These are phyloP conservation scores for Cercospora sp. DNA, from an alignment of 2,329 filamentous ascomycete genomes.

Conservation along the genomic window DNA sequence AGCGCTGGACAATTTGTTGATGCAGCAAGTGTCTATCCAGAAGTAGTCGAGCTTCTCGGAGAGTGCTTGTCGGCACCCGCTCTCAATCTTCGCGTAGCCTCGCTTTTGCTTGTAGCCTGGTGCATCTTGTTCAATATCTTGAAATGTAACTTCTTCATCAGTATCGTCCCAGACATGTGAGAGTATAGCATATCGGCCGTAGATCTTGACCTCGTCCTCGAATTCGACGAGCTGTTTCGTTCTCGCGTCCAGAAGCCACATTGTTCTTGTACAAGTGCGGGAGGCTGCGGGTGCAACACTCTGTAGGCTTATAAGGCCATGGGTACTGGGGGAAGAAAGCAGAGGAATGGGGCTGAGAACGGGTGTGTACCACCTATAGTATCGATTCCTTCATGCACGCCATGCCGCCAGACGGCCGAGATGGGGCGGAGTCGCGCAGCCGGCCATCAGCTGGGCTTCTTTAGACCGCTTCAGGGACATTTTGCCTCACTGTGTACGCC, in stretches of 20 bases:
- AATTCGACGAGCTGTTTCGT: slow-evolving; percentile 22
- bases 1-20: slow-evolving; percentile 40
- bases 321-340: neutral
- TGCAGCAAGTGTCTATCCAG: slow-evolving; percentile 47
- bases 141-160: slow-evolving; percentile 29
- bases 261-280: slow-evolving; percentile 5
- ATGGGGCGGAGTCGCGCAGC: slow-evolving; percentile 3
- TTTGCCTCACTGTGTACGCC: neutral
- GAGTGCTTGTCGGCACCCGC: slow-evolving; percentile 23
- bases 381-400: slow-evolving; percentile 10
- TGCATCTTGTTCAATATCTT: slow-evolving; percentile 19
- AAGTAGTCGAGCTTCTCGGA: slow-evolving; percentile 36
- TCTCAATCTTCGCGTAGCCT: slow-evolving; percentile 30
- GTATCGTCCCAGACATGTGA: slow-evolving; percentile 29
- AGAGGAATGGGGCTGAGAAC: neutral
- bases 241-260: slow-evolving; percentile 28
- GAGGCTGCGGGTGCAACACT: neutral
- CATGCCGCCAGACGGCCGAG: slow-evolving; percentile 7
- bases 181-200: slow-evolving; percentile 31
- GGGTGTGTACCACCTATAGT: slow-evolving; percentile 1
- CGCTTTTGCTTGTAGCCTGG: slow-evolving; percentile 14
- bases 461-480: neutral
- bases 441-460: neutral
- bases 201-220: slow-evolving; percentile 23
- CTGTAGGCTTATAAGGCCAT: neutral